Base-by-base conservation (phyloP, 2,329 filamentous ascomycete species). In the Fusarium incarnatum region DNA sequence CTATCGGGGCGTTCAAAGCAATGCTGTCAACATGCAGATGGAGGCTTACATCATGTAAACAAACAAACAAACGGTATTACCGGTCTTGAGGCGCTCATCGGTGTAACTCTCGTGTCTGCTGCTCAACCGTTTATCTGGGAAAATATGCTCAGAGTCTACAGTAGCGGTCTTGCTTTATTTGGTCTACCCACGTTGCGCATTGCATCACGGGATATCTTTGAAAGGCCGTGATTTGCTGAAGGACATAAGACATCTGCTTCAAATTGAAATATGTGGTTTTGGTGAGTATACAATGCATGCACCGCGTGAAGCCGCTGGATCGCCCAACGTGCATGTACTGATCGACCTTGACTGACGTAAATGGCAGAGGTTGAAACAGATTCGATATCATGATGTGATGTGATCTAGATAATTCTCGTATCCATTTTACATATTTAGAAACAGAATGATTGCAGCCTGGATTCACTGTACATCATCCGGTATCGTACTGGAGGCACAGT, bases 61-160 rank as follows among this genome's bases (percentile, higher is more conserved):
- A 37, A 37, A 16, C 30, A 56, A 53, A n/a, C 34, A 53, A 49
- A 70, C 47, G 58, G 68, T 72, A 56, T 60, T 44, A 64, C 72
- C 58, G 32, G 57, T 45, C 18, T 22, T 61, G 37, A n/a, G 49
- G 37, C 23, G 41, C 22, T 53, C 56, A 49, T 40, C 55, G 56
- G 73, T 75, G 59, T 25, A 45, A 75, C 73, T 22, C 60, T 75
- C 73, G 72, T 75, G 67, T 75, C 73, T 75, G 72, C 64, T 63
- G 73, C 44, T 67, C 70, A 71, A 71, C 73, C 52, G 47, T 25
- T 54, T 53, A 44, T 54, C 30, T 56, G 50, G 61, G 32, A 52
- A 37, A 34, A 64, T 52, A 42, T 56, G 22, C 44, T 47, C 45
- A 30, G 45, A 44, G 16, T 27, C 13, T 20, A 49, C 25, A 64